Percentiles rank a stretch among this genome's conserved stretches.
These are phyloP conservation scores for Spathaspora jeffriesii DNA, from an alignment of 1,139 yeast genomes.

Conservation along the genomic window DNA sequence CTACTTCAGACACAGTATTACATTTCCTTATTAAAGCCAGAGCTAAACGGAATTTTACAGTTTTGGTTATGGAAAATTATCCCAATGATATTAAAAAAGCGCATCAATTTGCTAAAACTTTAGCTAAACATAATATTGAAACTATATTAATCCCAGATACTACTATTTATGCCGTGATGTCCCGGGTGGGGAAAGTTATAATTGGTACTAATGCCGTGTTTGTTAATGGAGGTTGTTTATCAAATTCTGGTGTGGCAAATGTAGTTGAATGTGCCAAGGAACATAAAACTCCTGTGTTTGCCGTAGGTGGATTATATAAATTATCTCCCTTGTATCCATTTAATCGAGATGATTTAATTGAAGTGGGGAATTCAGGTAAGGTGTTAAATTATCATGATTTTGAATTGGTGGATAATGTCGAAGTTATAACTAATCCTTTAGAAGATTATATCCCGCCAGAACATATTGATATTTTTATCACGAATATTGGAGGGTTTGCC, in stretches of 20 bases:
- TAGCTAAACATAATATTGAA: constrained; percentile 86
- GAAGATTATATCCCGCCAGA: constrained; percentile 94
- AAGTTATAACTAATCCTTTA: constrained; percentile 83
- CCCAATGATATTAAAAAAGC: constrained; percentile 83
- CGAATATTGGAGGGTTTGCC: constrained; percentile 95
- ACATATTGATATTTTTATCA: constrained; percentile 89
- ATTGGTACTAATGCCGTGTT: constrained; percentile 91
- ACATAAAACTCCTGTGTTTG: constrained; percentile 92
- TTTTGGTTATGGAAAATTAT: constrained; percentile 87
- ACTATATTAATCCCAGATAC: constrained; percentile 93
- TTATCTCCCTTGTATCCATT: constrained; percentile 94
- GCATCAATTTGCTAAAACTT: constrained; percentile 74
- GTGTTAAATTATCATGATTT: constrained; percentile 74
- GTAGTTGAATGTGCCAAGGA: constrained; percentile 97
- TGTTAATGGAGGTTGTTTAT: constrained; percentile 94
- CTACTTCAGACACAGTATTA: constrained; percentile 85
- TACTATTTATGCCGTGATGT: constrained; percentile 93
- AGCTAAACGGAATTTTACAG: constrained; percentile 88
- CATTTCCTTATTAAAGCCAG: constrained; percentile 87
- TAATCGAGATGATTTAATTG: constrained; percentile 83
- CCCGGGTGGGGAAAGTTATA: constrained; percentile 94
- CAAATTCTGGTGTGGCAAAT: constrained; percentile 88
- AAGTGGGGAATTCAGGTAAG: constrained; percentile 91
- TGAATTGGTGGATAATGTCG: constrained; percentile 66
- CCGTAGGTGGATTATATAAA: constrained; percentile 93